Evolutionary conservation across 345 rosid species (phyloP).

Genomic region (Schrenkiella parvula): DNA sequence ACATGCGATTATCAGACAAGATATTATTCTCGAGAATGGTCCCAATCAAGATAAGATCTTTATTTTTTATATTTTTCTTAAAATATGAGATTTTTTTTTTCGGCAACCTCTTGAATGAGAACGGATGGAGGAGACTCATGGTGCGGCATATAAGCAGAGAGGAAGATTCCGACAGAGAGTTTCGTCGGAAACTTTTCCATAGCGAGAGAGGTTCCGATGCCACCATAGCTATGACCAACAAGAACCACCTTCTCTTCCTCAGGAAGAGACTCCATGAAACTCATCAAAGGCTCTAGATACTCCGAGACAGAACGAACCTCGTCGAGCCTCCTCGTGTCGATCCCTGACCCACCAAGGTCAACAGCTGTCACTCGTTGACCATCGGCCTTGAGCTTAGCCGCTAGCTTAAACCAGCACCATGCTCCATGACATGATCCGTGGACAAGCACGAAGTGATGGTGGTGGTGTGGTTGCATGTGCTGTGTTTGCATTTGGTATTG

Average conservation of each 20-base stretch:
- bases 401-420: constrained; percentile 72
- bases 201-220: constrained; percentile 39
- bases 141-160: constrained; percentile 52
- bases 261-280: constrained; percentile 44
- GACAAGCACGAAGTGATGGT: constrained; percentile 51
- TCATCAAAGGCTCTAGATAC: constrained; percentile 49
- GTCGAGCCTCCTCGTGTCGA: constrained; percentile 29
- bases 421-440: constrained; percentile 63
- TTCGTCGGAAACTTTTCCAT: constrained; percentile 56
- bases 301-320: constrained; percentile 37
- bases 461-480: constrained; percentile 23
- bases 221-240: constrained; percentile 64
- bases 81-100: background rate
- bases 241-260: constrained; percentile 43
- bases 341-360: constrained; percentile 49
- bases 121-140: constrained; percentile 25
- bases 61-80: background rate
- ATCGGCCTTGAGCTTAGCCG: constrained; percentile 33
- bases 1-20: background rate
- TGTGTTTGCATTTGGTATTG: constrained; percentile 24
- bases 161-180: constrained; percentile 43
- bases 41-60: background rate
- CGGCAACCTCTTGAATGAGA: constrained; percentile 37
- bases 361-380: constrained; percentile 53
- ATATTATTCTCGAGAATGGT: background rate